Evolutionary conservation across 768 basidiomycete genomes (phyloP), one percentile per base, ranked within the genome.

Genomic region (Leccinum subgranulosum): DNA sequence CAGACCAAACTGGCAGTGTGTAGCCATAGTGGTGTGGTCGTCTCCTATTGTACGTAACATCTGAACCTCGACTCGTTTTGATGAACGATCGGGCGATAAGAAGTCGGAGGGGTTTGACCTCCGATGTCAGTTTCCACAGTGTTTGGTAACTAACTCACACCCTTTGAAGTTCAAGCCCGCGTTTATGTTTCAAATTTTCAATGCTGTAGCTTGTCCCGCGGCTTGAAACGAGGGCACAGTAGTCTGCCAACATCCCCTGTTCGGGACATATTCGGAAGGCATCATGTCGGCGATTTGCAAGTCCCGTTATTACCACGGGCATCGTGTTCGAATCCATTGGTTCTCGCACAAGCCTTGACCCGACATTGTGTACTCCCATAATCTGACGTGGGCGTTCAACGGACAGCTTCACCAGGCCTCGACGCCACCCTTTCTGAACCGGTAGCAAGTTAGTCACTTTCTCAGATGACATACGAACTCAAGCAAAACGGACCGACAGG

Each of bases 61-160:
- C 60, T 33, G 33, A 33, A 33, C 33, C 31, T 21, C 47, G 17
- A 54, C 47, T 19, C 27, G 21, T 9, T 23, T 21, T 43, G 45
- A 29, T 31, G 19, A 49, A 15, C 1, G 31, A 17, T 67, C 58
- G 61, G 63, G n/a, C 12, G 49, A 60, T 65, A n/a, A 41, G 39
- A 55, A 57, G 67, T 69, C 68, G 68, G 68, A 59, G 66, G 19
- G 41, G 45, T 64, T 58, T 50, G 19, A 60, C 64, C 64, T 52
- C 68, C 68, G 66, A 60, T 57, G 33, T 39, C 57, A 56, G 17
- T 47, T 61, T 9, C 53, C 60, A 65, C 31, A 31, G 17, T 49
- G 25, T 29, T 49, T 10, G 48, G 25, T 29, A 17, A 49, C 15
- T 49, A 49, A 43, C 41, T 43, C 15, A 10, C 8, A 21, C 49